phyloP scores from a whole-genome alignment of 1,284 basidiomycete genomes.

The Salmacisia buchloeana region DNA sequence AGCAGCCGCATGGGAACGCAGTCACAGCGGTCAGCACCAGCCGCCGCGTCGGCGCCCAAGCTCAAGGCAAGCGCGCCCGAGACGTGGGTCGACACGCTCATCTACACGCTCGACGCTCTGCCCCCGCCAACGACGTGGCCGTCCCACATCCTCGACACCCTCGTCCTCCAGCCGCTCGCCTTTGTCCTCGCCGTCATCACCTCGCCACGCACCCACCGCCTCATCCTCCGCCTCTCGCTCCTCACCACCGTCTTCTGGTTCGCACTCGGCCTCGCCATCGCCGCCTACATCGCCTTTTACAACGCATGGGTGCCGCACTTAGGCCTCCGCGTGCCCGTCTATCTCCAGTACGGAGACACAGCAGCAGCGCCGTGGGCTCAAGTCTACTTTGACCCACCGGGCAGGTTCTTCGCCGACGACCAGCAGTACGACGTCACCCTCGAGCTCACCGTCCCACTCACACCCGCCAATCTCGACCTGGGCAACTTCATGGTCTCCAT shows the following conservation, averaged over 20 bases:
- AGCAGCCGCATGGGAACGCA: neutral
- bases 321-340: slow-evolving; percentile 34
- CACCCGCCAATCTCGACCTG: slow-evolving; percentile 40
- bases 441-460: slow-evolving; percentile 41
- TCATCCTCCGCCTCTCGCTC: slow-evolving; percentile 38
- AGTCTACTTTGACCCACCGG: slow-evolving; percentile 1
- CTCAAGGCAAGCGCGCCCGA: neutral
- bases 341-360: slow-evolving; percentile 34
- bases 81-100: slow-evolving; percentile 6
- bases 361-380: slow-evolving; percentile 6
- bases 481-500: slow-evolving; percentile 47
- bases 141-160: slow-evolving; percentile 18
- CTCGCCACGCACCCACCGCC: slow-evolving; percentile 42
- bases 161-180: slow-evolving; percentile 27
- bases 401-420: slow-evolving; percentile 35
- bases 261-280: slow-evolving; percentile 32
- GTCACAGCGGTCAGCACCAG: too few relatives aligned
- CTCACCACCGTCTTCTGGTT: slow-evolving; percentile 36
- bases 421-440: slow-evolving; percentile 47
- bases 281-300: slow-evolving; percentile 47
- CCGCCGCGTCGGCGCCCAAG: neutral
- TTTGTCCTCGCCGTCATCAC: slow-evolving; percentile 30
- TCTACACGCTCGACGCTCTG: slow-evolving; percentile 20
- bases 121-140: slow-evolving; percentile 35
- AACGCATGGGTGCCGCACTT: slow-evolving; percentile 46